A percentile compares a stretch with the other conserved stretches of the same genome.
Conservation (phyloP, 2,329 filamentous ascomycete species). For the Aciculosporium take region DNA sequence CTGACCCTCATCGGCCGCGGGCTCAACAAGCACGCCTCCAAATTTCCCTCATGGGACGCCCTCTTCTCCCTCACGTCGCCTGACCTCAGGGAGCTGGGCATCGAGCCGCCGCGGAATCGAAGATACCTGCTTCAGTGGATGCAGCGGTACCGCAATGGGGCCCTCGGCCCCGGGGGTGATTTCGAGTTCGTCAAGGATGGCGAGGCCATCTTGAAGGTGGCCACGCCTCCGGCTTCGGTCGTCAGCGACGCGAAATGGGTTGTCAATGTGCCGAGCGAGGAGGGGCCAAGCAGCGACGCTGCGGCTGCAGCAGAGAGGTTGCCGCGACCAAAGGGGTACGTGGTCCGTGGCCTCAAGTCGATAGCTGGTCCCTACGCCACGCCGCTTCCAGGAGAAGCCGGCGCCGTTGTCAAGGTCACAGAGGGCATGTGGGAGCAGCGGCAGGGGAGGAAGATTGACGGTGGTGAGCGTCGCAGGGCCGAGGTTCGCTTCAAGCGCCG, state of each 20-base stretch:
- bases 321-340: constrained; percentile 33
- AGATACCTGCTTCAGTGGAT: constrained; percentile 81
- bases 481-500: constrained; percentile 79
- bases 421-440: constrained; percentile 91
- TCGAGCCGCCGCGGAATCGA: constrained; percentile 72
- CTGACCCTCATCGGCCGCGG: constrained; percentile 82
- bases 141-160: constrained; percentile 65
- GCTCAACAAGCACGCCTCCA: constrained; percentile 66
- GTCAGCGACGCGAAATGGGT: constrained; percentile 34
- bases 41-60: constrained; percentile 81
- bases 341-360: constrained; percentile 50
- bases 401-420: constrained; percentile 52
- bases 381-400: constrained; percentile 49
- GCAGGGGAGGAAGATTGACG: constrained; percentile 82
- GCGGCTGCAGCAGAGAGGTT: constrained; percentile 8
- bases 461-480: constrained; percentile 79
- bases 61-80: constrained; percentile 69
- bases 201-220: constrained; percentile 35
- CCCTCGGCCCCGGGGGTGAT: constrained; percentile 72
- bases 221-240: constrained; percentile 23
- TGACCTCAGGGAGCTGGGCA: constrained; percentile 68
- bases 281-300: constrained; percentile 18
- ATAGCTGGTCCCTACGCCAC: constrained; percentile 65
- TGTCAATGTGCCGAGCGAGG: constrained; percentile 39
- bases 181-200: constrained; percentile 53